A percentile compares a stretch with the other conserved stretches of the same genome.
These are phyloP conservation scores for Salix viminalis DNA, from an alignment of 345 rosid species.

Conservation along the genomic window DNA sequence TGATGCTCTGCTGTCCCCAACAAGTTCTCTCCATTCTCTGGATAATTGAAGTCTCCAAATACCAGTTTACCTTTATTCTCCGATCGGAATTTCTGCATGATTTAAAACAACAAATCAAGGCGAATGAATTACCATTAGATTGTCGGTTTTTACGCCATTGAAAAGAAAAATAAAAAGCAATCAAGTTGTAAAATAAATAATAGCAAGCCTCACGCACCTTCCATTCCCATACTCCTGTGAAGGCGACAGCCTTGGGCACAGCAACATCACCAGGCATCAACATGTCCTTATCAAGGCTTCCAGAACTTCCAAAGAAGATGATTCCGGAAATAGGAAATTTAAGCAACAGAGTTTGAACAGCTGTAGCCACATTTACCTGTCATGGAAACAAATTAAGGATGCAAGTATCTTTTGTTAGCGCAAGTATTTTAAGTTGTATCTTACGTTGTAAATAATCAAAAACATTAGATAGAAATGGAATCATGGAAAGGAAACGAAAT, in stretches of 20 bases:
- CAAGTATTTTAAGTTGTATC: no score
- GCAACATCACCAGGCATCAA: not conserved
- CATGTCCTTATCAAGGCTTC: not conserved
- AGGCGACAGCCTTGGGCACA: not conserved
- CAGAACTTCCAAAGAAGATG: slow-evolving; percentile 11
- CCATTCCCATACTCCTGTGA: not conserved
- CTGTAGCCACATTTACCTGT: slow-evolving; percentile 3
- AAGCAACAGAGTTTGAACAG: not conserved
- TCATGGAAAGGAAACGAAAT: no score
- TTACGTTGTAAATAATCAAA: no score
- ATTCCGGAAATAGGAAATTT: not conserved
- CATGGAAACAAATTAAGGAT: no score
- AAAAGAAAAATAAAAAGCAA: no score
- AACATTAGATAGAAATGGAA: no score
- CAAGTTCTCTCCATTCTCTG: not conserved
- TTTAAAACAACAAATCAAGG: no score
- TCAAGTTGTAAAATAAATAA: not conserved
- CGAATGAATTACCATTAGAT: not conserved
- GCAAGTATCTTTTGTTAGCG: no score
- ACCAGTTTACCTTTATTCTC: not conserved
- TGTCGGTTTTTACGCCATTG: no score
- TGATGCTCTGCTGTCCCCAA: not conserved
- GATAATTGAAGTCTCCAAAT: slow-evolving; percentile 8
- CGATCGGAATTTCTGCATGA: not conserved
- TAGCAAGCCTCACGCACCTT: not conserved